Evolutionary conservation across 2,329 filamentous ascomycete genomes (phyloP), one percentile per base, ranked within the genome.

Genomic region (Ceratocystis variospora): DNA sequence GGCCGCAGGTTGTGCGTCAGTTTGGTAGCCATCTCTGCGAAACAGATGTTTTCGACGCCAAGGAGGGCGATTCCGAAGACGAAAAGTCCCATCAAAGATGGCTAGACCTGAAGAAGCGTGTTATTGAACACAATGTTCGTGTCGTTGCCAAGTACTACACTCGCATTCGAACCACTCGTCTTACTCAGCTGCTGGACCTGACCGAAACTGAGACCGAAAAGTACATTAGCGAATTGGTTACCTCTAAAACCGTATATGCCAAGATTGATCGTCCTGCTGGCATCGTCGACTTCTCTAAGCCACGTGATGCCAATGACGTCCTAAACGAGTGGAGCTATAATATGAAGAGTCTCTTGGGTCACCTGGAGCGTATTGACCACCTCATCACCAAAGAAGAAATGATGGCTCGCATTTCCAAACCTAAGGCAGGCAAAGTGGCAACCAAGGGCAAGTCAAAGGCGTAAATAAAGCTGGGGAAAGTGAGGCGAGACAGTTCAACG

Each of bases 301-400:
- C 92, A 64, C 85, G 93, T 70, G 92, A 96, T 76, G 90, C 92
- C 1, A 94, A 99, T 74, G 94, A 99, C 76, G 86, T 96, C 64
- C 79, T 99, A 73, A 99, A 99, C 74, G 94, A 99, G 78, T 99
- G 94, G 94, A 96, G 91, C 75, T 87, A 89, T 73, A 96, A 96
- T 77, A 97, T 96, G 90, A 96, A 94, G 87, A 92, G 87, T 73
- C 77, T 96, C 72, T 78, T 96, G 70, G 90, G 90, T 10, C 78
- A 93, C 66, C 74, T 96, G 73, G 91, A 96, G 81, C 83, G 91
- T 69, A 95, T 99, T 69, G 94, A 99, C 74, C 94, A 99, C 76
- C 81, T 99, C 72, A 99, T 99, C 73, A 99, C 95, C 66, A 97
- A 97, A 82, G 94, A 99, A 78, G 94, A 99, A 81, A 99, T 99